Percentiles rank a stretch among this genome's conserved stretches.
Conservation (phyloP, 495 filamentous ascomycete genomes). For the Neurospora sp. region DNA sequence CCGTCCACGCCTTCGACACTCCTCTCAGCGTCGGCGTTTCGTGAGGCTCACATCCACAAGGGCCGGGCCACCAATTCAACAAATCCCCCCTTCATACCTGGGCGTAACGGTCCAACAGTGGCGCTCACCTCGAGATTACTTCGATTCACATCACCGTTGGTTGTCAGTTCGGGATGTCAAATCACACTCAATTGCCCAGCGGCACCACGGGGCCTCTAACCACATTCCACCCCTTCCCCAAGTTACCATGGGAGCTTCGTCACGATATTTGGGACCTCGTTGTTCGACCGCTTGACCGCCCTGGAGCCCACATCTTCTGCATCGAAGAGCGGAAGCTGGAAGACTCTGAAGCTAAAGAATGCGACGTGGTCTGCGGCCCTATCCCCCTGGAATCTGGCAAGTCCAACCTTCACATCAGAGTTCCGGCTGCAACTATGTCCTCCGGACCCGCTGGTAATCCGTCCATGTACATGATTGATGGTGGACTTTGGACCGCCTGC, state of each 20-base stretch:
- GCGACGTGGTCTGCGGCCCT: background rate
- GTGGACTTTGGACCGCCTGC: constrained; percentile 1
- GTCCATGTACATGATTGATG: background rate
- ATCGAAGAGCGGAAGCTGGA: background rate
- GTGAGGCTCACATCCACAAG: background rate
- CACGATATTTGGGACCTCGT: background rate
- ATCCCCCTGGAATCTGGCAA: background rate
- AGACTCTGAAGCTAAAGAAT: background rate
- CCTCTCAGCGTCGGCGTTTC: background rate
- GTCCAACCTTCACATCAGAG: background rate
- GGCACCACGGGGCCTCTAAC: background rate
- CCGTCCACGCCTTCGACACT: background rate
- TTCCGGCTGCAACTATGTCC: background rate
- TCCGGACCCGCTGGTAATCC: background rate
- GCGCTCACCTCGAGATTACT: background rate
- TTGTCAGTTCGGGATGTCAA: background rate
- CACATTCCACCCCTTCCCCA: background rate
- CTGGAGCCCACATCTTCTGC: background rate
- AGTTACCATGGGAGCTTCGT: background rate
- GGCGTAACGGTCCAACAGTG: background rate
- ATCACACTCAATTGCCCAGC: background rate
- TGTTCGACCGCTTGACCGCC: background rate
- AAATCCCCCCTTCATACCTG: background rate
- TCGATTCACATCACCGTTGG: background rate
- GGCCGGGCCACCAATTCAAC: background rate